Evolutionary conservation across 169 alveolate species (phyloP).

Genomic region (Neospora caninum): DNA sequence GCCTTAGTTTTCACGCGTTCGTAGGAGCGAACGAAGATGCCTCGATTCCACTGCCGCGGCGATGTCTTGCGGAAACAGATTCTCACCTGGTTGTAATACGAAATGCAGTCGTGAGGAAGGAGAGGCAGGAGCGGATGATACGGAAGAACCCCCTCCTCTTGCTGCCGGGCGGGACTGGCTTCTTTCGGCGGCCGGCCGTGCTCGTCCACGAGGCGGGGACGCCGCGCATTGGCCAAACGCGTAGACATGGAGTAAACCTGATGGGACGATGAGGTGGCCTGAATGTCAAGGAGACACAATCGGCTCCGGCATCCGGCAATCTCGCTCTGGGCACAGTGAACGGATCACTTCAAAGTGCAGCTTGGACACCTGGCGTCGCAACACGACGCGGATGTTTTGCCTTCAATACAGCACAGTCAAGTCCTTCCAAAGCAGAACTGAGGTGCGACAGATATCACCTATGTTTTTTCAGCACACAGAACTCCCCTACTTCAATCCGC

Average conservation of each 20-base stretch:
- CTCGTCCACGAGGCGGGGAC: constrained; percentile 20
- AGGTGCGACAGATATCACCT: no score
- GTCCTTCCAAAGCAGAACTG: no score
- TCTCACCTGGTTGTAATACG: constrained; percentile 38
- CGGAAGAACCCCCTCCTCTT: constrained; percentile 44
- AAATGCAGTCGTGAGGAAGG: constrained; percentile 36
- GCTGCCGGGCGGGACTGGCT: neutral
- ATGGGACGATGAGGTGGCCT: constrained; percentile 47
- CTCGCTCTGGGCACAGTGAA: neutral
- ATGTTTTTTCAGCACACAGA: no score
- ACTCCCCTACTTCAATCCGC: no score
- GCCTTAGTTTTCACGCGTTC: no score
- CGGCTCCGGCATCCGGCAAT: neutral
- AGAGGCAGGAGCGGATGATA: constrained; percentile 55
- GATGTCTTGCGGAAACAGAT: no score
- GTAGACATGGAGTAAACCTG: constrained; percentile 54
- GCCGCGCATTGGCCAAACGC: constrained; percentile 58
- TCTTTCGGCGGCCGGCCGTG: neutral
- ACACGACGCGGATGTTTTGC: neutral
- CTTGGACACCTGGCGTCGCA: constrained; percentile 11
- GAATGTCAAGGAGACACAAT: neutral
- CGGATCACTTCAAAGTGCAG: neutral
- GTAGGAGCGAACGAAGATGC: no score
- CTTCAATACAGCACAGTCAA: no score
- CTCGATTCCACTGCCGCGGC: no score